Conservation (phyloP, 2,329 filamentous ascomycete species). For the Ilyonectria robusta region DNA sequence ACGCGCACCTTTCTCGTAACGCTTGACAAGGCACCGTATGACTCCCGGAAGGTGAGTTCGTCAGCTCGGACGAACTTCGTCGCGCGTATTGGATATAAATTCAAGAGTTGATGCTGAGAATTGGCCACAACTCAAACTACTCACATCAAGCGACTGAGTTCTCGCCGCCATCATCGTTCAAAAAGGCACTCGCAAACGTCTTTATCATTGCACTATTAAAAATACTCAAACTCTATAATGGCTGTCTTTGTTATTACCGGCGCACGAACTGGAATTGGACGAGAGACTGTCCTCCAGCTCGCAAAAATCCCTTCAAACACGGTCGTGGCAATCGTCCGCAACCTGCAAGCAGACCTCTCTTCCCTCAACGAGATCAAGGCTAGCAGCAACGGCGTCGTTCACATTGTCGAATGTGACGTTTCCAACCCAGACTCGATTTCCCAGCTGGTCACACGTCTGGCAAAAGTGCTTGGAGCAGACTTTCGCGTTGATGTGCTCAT, state of each 20-base stretch:
- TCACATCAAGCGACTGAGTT: not conserved
- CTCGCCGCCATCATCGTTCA: not conserved
- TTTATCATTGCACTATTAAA: too few relatives aligned
- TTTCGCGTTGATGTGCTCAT: not conserved
- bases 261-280: not conserved
- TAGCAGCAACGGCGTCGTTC: not conserved
- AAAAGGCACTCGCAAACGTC: not conserved
- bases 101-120: not conserved
- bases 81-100: not conserved
- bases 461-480: not conserved
- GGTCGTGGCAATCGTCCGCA: not conserved
- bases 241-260: not conserved
- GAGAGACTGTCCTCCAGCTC: not conserved
- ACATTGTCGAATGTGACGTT: conserved; percentile 10
- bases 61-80: not conserved
- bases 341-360: not conserved
- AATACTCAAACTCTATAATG: not conserved
- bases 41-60: not conserved
- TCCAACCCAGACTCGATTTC: not conserved
- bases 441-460: not conserved
- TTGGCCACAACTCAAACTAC: not conserved
- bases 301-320: not conserved
- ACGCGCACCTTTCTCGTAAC: not conserved
- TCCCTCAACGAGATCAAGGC: not conserved
- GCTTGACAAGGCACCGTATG: not conserved